These are phyloP conservation scores for Kluyveromyces sp. DNA, from an alignment of 1,139 yeast species.

Conservation along the genomic window DNA sequence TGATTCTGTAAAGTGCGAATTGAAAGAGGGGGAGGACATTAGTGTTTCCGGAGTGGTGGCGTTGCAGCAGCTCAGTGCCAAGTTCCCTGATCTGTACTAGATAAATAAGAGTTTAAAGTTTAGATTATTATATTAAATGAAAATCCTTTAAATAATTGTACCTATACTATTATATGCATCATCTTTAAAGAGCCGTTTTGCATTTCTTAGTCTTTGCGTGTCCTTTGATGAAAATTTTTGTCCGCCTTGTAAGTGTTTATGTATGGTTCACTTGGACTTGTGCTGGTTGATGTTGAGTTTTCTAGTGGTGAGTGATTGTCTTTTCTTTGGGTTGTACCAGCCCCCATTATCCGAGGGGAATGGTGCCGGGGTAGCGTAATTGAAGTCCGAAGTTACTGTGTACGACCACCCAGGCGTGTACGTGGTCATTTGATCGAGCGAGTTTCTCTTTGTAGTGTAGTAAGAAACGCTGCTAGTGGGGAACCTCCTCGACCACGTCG, in stretches of 20 bases:
- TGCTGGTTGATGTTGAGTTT: conserved; percentile 15
- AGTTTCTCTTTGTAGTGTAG: conserved; percentile 36
- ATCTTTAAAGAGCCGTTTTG: too few species aligned
- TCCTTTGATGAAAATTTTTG: too few species aligned
- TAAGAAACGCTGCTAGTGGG: conserved; percentile 63
- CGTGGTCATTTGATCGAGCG: conserved; percentile 51
- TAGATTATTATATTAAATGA: neutral
- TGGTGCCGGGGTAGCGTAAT: conserved; percentile 55
- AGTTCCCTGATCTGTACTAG: conserved; percentile 27
- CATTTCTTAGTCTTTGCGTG: too few species aligned
- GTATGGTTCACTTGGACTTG: too few species aligned
- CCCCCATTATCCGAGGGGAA: conserved; percentile 51
- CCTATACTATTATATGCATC: too few species aligned
- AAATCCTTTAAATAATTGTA: neutral
- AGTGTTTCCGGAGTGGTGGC: conserved; percentile 28
- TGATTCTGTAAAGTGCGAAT: conserved; percentile 25
- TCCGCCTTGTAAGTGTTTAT: too few species aligned
- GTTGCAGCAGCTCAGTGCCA: conserved; percentile 22
- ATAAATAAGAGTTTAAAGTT: neutral
- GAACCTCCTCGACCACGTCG: conserved; percentile 53
- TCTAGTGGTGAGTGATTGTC: conserved; percentile 32
- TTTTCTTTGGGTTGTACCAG: conserved; percentile 37
- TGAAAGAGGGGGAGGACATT: conserved; percentile 23
- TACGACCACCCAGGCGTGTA: conserved; percentile 81
- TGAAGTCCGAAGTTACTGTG: conserved; percentile 52